Conservation (phyloP, 257 asterid species). For the Solanum chilense region DNA sequence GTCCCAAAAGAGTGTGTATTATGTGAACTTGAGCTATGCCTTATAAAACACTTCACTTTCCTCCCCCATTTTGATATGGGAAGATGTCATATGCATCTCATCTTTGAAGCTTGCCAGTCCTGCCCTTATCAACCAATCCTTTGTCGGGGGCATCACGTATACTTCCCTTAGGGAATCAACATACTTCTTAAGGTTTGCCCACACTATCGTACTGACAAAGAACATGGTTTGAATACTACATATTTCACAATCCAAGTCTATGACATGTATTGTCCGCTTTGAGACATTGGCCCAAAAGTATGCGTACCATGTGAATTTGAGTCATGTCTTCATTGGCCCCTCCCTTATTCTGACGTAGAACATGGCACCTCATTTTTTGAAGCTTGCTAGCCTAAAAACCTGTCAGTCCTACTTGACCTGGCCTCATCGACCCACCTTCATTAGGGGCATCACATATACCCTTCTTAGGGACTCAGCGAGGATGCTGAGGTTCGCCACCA, state of each 20-base stretch:
- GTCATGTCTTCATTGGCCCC: background rate
- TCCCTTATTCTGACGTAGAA: background rate
- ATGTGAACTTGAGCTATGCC: background rate
- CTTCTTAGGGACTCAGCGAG: background rate
- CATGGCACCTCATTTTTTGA: background rate
- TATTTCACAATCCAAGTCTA: background rate
- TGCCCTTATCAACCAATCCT: background rate
- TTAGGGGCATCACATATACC: background rate
- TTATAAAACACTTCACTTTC: background rate
- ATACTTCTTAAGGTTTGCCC: background rate
- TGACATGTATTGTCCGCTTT: background rate
- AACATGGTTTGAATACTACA: background rate
- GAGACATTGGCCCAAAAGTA: background rate
- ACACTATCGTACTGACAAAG: background rate
- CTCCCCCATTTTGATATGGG: background rate
- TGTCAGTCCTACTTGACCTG: background rate
- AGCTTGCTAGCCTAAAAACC: background rate
- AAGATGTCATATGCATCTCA: background rate
- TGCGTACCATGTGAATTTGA: background rate
- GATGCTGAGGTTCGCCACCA: background rate
- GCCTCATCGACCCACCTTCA: background rate
- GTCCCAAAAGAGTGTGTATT: background rate
- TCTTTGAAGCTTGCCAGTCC: background rate
- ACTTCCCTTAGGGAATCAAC: background rate
- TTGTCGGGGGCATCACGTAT: background rate